These are phyloP conservation scores for Aspergillus vadensis DNA, from an alignment of 2,329 filamentous ascomycete genomes.

Conservation along the genomic window DNA sequence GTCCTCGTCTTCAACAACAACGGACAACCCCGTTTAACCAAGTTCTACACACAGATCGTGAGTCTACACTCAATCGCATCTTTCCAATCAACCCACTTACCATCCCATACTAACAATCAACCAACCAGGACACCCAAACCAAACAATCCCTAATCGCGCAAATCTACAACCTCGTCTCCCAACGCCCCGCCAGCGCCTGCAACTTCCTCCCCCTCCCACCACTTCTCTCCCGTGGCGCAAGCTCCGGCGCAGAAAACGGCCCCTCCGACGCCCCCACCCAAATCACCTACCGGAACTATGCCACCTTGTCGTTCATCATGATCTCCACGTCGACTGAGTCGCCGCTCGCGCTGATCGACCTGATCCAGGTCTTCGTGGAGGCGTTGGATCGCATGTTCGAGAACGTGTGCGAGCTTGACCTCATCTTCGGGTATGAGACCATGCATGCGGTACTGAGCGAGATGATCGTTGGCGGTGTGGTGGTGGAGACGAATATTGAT, in stretches of 20 bases:
- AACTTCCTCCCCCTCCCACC: slow-evolving; percentile 88
- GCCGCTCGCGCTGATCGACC: slow-evolving; percentile 88
- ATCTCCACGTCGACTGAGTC: slow-evolving; percentile 97
- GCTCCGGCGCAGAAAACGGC: slow-evolving; percentile 52
- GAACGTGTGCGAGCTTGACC: slow-evolving; percentile 95
- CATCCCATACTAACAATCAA: not conserved
- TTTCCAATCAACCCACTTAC: no score
- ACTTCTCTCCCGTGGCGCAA: slow-evolving; percentile 57
- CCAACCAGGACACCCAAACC: slow-evolving; percentile 82
- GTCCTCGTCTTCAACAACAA: slow-evolving; percentile 99
- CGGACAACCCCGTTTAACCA: slow-evolving; percentile 92
- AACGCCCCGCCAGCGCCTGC: slow-evolving; percentile 87
- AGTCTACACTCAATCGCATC: slow-evolving; percentile 20
- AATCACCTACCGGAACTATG: slow-evolving; percentile 97
- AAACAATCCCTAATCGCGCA: slow-evolving; percentile 96
- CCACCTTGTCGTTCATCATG: slow-evolving; percentile 97
- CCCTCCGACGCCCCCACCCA: slow-evolving; percentile 90
- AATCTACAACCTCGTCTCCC: slow-evolving; percentile 93
- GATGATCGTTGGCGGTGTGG: slow-evolving; percentile 94
- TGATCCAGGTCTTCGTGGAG: slow-evolving; percentile 98
- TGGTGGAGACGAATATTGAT: slow-evolving; percentile 88
- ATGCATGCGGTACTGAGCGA: slow-evolving; percentile 87
- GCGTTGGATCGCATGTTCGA: slow-evolving; percentile 92
- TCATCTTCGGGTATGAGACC: slow-evolving; percentile 99
- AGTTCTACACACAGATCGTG: slow-evolving; percentile 98